These are phyloP conservation scores for Tetracentron sinense DNA, from an alignment of 164 flowering plant genomes.

Conservation along the genomic window DNA sequence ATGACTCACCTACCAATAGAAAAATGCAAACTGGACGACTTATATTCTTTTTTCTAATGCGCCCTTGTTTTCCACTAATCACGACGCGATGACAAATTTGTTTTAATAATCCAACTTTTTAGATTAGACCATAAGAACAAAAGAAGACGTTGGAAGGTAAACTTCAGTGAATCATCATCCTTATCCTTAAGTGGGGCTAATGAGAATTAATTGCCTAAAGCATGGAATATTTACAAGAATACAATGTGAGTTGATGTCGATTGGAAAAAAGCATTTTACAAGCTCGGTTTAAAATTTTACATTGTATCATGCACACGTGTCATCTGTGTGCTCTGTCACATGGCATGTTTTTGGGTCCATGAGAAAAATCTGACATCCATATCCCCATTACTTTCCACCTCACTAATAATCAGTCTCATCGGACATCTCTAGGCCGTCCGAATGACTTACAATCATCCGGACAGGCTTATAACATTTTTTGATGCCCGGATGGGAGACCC, in stretches of 20 bases:
- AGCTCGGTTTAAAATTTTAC: neutral
- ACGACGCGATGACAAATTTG: neutral
- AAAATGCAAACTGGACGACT: neutral
- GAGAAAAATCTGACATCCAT: no score
- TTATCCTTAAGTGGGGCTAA: constrained; percentile 1
- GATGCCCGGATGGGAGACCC: no score
- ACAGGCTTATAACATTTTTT: no score
- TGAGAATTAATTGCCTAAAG: constrained; percentile 1
- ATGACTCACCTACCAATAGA: neutral
- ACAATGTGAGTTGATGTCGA: neutral
- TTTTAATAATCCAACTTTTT: neutral
- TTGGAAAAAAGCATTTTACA: neutral
- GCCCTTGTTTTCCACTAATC: neutral
- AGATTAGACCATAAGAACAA: neutral
- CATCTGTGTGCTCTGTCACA: neutral
- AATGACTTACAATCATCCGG: no score
- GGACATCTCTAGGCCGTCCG: no score
- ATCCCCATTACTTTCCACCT: no score
- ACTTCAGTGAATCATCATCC: constrained; percentile 10
- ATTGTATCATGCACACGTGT: neutral
- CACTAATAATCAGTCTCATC: no score
- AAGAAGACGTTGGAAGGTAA: neutral
- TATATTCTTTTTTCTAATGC: neutral
- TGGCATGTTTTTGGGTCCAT: no score
- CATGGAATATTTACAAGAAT: neutral